Evolutionary conservation across 768 basidiomycete species (phyloP), one percentile per base, ranked within the genome.

Genomic region (Sporobolomyces pararoseus): DNA sequence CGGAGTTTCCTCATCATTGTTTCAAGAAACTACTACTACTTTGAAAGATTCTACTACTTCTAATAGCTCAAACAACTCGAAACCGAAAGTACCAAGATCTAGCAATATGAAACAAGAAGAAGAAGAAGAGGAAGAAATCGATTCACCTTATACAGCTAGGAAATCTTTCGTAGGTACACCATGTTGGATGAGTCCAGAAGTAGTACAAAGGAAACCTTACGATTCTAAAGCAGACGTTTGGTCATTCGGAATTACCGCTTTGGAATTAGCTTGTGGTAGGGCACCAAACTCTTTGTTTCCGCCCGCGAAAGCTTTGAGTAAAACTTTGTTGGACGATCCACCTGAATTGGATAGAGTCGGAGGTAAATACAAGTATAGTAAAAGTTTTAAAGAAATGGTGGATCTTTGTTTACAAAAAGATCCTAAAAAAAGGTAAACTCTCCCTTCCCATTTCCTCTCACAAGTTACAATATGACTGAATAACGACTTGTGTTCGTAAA

Each of bases 111-210:
- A n/a, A n/a, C n/a, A n/a, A 37, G 55, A 57, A 14, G 31, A 6
- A 25, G 34, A 57, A 6, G 34, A 39, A 25, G 21, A 19, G 14
- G 58, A 42, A 7, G 63, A 64, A n/a, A 13, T 23, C 6, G 62
- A 35, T 27, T 59, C 51, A 14, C 44, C 77, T 23, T 81, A 89
- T 16, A 85, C 87, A n/a, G 92, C 90, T 77, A 85, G 93, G 65
- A 90, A 88, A 77, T 90, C 88, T 14, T 96, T 96, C 77, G 94
- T 96, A 19, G 94, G 94, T 57, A 96, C 93, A 86, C 94, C 94
- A 1, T 91, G 89, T 78, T 96, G 91, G 91, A 97, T 96, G 93
- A 91, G 94, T 0, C 94, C 94, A 2, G 94, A 97, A 75, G 84
- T 96, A 29, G 89, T 97, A 54, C 84, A 88, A 74, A 89, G 91